Evolutionary conservation across 768 basidiomycete species (phyloP).

Genomic region (Boletus bicolor): DNA sequence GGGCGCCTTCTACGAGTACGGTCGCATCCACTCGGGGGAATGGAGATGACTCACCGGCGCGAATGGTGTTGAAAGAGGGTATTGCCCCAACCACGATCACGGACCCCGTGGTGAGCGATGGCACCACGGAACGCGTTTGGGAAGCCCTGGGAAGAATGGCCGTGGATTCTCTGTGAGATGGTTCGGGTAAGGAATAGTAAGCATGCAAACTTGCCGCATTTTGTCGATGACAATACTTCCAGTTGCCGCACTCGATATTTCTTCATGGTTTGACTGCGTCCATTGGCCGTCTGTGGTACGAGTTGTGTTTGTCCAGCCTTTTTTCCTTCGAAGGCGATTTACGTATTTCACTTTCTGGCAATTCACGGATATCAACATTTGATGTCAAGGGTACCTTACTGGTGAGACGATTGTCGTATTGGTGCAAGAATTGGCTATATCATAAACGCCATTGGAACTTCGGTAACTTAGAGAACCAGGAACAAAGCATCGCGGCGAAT

Average conservation of each 20-base stretch:
- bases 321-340: neutral
- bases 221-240: neutral
- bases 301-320: neutral
- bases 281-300: neutral
- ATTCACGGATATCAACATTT: neutral
- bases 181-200: neutral
- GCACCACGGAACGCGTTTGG: conserved; percentile 11
- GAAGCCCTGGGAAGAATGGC: conserved; percentile 27
- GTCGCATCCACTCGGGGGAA: conserved; percentile 6
- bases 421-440: neutral
- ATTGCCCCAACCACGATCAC: neutral
- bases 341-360: neutral
- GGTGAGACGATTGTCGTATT: neutral
- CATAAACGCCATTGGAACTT: neutral
- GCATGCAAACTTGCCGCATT: neutral
- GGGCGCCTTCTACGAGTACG: conserved; percentile 25
- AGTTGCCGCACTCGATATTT: neutral
- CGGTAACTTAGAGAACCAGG: neutral
- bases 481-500: neutral
- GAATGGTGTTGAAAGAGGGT: neutral
- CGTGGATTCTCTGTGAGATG: conserved; percentile 12
- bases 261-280: neutral
- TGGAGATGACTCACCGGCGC: neutral
- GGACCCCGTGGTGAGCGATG: neutral
- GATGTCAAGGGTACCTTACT: neutral